Evolutionary conservation across 2,329 filamentous ascomycete genomes (phyloP), one percentile per base, ranked within the genome.

Genomic region (Arthrobotrys sinensis): DNA sequence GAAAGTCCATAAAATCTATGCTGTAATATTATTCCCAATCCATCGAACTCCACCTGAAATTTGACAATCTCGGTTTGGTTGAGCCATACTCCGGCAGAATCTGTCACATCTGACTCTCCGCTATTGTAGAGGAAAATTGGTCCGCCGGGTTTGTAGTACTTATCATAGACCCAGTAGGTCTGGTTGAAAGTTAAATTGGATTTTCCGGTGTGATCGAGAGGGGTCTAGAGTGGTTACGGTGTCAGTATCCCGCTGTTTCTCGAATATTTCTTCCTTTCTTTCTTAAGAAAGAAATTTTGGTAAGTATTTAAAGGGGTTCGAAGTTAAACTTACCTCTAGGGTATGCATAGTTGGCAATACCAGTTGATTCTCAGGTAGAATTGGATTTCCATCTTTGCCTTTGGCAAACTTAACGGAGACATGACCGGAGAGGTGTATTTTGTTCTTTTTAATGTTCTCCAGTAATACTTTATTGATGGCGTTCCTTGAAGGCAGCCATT

Each of bases 151-250:
- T 72, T 66, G 53, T 82, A 82, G 52, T 80, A 79, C 21, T 79
- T 68, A 16, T 82, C 81, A 38, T 80, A 71, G 19, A 81, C 80
- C 80, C 80, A 82, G 40, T 81, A 82, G 8, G 79, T 64, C 62
- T 82, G 82, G n/a, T 69, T 43, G 48, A 81, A 82, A 0, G 78
- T 81, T 12, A 68, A 52, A 55, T 52, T 64, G 2, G n/a, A 28
- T 3, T 16, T 24, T 50, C 53, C 68, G 8, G 16, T 34, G 19
- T 78, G 75, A n/a, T 64, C 52, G 1, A 78, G 6, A 4, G 67
- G 67, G 16, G 66, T 62, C 75, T 78, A 57, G 28, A 21, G 24
- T 28, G 4, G 24, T 2, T 28, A 28, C 24, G 4, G 24, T 28
- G 24, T 28, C 4, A 28, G 24, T 2, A 2, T 28, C 24, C 4